Conservation (phyloP, 1,284 basidiomycete genomes). For the Ganoderma lucidum region DNA sequence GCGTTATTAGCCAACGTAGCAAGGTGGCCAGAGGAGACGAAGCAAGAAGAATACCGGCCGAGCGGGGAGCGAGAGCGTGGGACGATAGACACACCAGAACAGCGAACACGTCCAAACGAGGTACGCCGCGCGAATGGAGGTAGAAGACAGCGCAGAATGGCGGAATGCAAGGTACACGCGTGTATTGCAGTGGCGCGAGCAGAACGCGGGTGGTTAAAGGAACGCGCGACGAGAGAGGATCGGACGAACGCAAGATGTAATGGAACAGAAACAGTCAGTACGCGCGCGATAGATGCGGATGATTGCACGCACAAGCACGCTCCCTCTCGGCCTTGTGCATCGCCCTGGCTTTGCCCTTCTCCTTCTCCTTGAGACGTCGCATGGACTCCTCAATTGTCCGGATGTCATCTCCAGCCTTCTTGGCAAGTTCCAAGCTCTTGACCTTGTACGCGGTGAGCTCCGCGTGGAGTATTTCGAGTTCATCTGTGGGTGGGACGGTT, state of each 20-base stretch:
- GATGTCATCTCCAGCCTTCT: no score
- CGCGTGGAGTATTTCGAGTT: no score
- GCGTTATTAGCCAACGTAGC: neutral
- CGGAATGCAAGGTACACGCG: neutral
- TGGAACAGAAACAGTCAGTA: slow-evolving; percentile 13
- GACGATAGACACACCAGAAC: slow-evolving; percentile 4
- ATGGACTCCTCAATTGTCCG: slow-evolving; percentile 73
- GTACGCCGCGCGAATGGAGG: neutral
- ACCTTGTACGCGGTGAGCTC: no score
- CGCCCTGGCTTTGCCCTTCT: slow-evolving; percentile 77
- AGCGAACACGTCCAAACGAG: neutral
- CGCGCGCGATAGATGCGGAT: slow-evolving; percentile 16
- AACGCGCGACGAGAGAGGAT: slow-evolving; percentile 13
- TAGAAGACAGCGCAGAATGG: neutral
- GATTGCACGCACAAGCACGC: slow-evolving; percentile 68
- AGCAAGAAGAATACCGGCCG: neutral
- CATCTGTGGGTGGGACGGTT: no score
- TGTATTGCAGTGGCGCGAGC: no score
- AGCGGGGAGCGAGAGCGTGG: slow-evolving; percentile 8
- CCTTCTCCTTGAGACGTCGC: slow-evolving; percentile 75
- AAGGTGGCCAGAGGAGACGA: neutral
- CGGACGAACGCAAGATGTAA: slow-evolving; percentile 2
- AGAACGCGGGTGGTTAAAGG: slow-evolving; percentile 9
- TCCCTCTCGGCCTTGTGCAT: slow-evolving; percentile 74
- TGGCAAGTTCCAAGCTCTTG: no score